Evolutionary conservation across 176 grass and related monocot species (phyloP).

Genomic region (Saccharum spontaneum): DNA sequence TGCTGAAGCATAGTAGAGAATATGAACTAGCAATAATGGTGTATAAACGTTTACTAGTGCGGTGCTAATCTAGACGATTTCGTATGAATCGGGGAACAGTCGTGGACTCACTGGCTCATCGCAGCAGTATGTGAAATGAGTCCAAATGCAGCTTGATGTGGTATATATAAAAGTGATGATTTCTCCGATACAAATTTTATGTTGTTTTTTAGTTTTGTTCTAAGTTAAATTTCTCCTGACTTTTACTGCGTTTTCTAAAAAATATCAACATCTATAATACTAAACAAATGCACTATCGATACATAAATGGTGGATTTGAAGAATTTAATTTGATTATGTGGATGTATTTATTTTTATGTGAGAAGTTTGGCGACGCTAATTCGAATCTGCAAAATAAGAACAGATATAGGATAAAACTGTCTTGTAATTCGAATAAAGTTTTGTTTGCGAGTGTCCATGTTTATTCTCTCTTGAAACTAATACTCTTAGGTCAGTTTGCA

Average conservation of each 20-base stretch:
- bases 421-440: no score
- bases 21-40: slow-evolving; percentile 13
- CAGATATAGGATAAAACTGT: no score
- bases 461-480: no score
- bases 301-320: not conserved
- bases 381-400: no score
- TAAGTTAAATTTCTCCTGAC: not conserved
- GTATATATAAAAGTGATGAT: not conserved
- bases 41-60: not conserved
- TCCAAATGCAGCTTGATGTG: not conserved
- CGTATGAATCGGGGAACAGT: not conserved
- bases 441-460: no score
- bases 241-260: not conserved
- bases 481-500: no score
- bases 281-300: not conserved
- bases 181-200: not conserved
- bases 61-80: slow-evolving; percentile 1
- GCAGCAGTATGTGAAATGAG: not conserved
- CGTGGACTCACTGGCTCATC: not conserved
- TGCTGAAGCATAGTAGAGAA: not conserved
- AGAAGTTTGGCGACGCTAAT: no score
- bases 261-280: no score
- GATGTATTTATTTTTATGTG: not conserved
- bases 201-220: not conserved
- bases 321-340: not conserved